Evolutionary conservation across 495 filamentous ascomycete genomes (phyloP).

Genomic region (Penicillium roqueforti): DNA sequence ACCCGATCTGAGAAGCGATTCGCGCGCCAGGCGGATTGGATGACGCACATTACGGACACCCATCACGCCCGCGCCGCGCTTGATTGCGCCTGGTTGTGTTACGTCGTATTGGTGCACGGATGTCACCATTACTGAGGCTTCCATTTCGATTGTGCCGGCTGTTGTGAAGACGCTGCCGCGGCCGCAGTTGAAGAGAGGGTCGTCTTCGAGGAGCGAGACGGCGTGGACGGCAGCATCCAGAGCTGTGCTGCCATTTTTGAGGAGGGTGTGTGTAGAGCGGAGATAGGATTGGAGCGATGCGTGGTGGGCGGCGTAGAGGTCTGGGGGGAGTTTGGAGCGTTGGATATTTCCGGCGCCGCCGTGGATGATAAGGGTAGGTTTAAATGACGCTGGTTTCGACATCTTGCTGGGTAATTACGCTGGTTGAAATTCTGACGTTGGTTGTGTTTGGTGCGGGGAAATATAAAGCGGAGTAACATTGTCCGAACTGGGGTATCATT

Average conservation of each 20-base stretch:
- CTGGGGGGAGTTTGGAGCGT: slow-evolving; percentile 58
- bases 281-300: slow-evolving; percentile 62
- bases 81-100: slow-evolving; percentile 48
- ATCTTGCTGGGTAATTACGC: not conserved
- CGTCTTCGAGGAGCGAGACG: slow-evolving; percentile 72
- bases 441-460: slow-evolving; percentile 4
- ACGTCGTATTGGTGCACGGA: slow-evolving; percentile 13
- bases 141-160: slow-evolving; percentile 78
- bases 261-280: slow-evolving; percentile 37
- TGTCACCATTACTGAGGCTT: slow-evolving; percentile 87
- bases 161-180: slow-evolving; percentile 83
- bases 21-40: slow-evolving; percentile 69
- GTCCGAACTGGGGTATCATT: slow-evolving; percentile 3
- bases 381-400: slow-evolving; percentile 25
- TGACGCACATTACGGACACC: slow-evolving; percentile 69
- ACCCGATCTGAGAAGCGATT: slow-evolving; percentile 60
- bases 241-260: slow-evolving; percentile 48
- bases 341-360: slow-evolving; percentile 83
- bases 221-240: slow-evolving; percentile 73
- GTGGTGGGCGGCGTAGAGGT: slow-evolving; percentile 57
- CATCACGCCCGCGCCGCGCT: slow-evolving; percentile 73
- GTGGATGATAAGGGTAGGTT: slow-evolving; percentile 76
- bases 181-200: slow-evolving; percentile 80
- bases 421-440: slow-evolving; percentile 5
- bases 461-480: not conserved